Conservation (phyloP, 345 rosid genomes). For the Salix viminalis region DNA sequence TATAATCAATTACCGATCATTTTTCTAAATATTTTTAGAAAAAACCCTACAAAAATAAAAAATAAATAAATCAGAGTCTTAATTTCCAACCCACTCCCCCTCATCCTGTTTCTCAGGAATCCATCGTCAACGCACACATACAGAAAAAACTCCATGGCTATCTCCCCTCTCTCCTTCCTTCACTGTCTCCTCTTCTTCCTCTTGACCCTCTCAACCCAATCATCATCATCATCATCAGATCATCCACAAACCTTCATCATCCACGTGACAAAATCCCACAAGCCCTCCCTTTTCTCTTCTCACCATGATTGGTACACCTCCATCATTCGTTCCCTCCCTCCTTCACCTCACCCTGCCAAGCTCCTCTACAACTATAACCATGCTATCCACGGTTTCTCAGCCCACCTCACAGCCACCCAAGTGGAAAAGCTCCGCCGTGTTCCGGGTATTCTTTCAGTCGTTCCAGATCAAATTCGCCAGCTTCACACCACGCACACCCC, state of each 20-base stretch:
- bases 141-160: conserved; percentile 14
- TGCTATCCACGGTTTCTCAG: conserved; percentile 74
- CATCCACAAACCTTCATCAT: conserved; percentile 50
- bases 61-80: no score
- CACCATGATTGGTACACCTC: conserved; percentile 63
- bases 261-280: conserved; percentile 54
- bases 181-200: conserved; percentile 20
- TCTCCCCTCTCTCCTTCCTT: conserved; percentile 23
- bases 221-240: conserved; percentile 17
- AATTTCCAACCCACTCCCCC: not conserved
- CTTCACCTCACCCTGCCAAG: conserved; percentile 45
- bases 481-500: conserved; percentile 87
- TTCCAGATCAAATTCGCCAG: conserved; percentile 60
- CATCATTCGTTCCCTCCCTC: conserved; percentile 54
- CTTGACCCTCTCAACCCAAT: not conserved
- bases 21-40: no score
- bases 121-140: not conserved
- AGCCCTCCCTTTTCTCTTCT: conserved; percentile 59
- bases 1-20: no score
- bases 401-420: conserved; percentile 51
- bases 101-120: conserved; percentile 20
- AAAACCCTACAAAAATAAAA: no score
- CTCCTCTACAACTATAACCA: conserved; percentile 66
- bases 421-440: conserved; percentile 36
- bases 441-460: conserved; percentile 58